phyloP scores from a whole-genome alignment of 192 early-diverging fungal genomes.

The Lunasporangiospora selenospora region DNA sequence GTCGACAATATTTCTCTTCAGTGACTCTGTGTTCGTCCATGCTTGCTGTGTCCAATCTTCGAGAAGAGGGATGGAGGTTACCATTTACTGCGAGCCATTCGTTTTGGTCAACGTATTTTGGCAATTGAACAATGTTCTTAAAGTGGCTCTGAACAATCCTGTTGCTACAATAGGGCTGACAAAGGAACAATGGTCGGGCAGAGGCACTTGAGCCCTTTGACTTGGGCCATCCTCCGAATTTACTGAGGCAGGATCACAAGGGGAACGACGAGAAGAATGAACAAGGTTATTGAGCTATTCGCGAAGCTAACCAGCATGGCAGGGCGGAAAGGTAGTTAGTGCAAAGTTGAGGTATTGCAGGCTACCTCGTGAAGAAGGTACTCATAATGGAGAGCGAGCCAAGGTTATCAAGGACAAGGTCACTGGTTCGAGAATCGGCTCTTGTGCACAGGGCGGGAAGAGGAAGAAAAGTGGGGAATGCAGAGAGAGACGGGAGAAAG shows the following conservation, averaged over 20 bases:
- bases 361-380: too few relatives aligned
- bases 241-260: background rate
- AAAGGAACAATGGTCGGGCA: slow-evolving; percentile 59
- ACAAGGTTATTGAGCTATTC: too few relatives aligned
- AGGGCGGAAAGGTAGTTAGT: slow-evolving; percentile 1
- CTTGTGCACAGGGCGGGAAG: background rate
- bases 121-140: slow-evolving; percentile 87
- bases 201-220: slow-evolving; percentile 34
- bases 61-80: too few relatives aligned
- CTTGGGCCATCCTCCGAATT: slow-evolving; percentile 29
- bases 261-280: background rate
- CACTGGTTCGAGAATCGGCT: too few relatives aligned
- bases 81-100: slow-evolving; percentile 93
- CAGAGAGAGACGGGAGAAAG: background rate
- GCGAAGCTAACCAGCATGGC: too few relatives aligned
- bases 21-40: too few relatives aligned
- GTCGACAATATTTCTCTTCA: too few relatives aligned
- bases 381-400: too few relatives aligned
- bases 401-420: too few relatives aligned
- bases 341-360: background rate
- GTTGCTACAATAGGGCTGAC: slow-evolving; percentile 72
- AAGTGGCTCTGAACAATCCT: slow-evolving; percentile 94
- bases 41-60: too few relatives aligned
- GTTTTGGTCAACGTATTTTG: slow-evolving; percentile 90
- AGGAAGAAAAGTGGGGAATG: background rate